Evolutionary conservation across 768 basidiomycete genomes (phyloP).

Genomic region (Tulasnella sp.): DNA sequence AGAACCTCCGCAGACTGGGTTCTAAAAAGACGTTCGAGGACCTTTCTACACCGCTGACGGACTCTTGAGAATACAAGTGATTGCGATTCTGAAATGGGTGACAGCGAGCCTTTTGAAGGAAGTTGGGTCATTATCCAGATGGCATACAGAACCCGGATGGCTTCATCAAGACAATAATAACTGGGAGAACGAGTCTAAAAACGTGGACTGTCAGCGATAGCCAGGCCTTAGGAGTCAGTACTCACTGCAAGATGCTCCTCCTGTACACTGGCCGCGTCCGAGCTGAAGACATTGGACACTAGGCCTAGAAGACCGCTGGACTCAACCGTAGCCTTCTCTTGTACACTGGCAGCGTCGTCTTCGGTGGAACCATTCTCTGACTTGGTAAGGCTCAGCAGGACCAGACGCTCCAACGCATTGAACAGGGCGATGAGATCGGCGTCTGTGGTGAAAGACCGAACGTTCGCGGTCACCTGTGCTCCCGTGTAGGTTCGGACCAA

Average conservation of each 20-base stretch:
- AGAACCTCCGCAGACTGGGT: constrained; percentile 69
- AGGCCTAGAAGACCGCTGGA: constrained; percentile 70
- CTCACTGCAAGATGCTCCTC: constrained; percentile 24
- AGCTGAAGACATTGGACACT: constrained; percentile 83
- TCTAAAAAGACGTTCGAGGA: constrained; percentile 77
- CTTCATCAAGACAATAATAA: constrained; percentile 67
- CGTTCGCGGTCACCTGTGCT: constrained; percentile 26
- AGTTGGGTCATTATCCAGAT: constrained; percentile 44
- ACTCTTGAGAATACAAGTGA: constrained; percentile 56
- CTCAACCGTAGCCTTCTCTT: constrained; percentile 42
- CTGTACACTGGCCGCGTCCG: constrained; percentile 31
- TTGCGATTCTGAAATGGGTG: constrained; percentile 52
- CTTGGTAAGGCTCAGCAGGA: constrained; percentile 59
- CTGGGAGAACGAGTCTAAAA: constrained; percentile 59
- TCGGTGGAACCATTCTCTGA: constrained; percentile 26
- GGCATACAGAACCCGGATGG: constrained; percentile 62
- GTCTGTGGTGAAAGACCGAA: constrained; percentile 50
- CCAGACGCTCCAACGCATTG: constrained; percentile 70
- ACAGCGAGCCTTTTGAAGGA: constrained; percentile 13
- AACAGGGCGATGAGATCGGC: constrained; percentile 77
- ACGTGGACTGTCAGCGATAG: background rate
- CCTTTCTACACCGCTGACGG: constrained; percentile 58
- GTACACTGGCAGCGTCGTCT: constrained; percentile 43
- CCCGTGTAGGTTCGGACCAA: constrained; percentile 35
- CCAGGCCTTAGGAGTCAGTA: constrained; percentile 30